Conservation (phyloP, 352 stramenopile genomes). For the Phytophthora pluvialis region DNA sequence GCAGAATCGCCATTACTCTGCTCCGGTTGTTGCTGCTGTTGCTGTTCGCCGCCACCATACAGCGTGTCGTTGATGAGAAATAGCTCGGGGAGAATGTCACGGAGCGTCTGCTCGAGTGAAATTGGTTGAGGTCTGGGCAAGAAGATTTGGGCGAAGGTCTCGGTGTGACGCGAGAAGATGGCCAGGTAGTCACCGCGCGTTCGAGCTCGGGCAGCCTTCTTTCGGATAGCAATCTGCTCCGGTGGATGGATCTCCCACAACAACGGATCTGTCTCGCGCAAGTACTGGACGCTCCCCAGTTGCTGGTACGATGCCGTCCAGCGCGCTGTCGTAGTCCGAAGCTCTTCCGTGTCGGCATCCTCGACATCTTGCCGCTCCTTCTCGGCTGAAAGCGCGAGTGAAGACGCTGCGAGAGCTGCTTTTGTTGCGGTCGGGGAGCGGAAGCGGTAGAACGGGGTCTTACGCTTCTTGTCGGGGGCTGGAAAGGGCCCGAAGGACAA, state of each 20-base stretch:
- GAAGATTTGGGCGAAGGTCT: constrained; percentile 77
- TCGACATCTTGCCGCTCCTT: constrained; percentile 34
- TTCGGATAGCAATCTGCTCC: constrained; percentile 76
- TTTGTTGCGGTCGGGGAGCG: constrained; percentile 47
- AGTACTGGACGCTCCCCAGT: constrained; percentile 77
- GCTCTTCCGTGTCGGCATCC: constrained; percentile 43
- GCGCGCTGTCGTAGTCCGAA: constrained; percentile 25
- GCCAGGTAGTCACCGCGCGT: constrained; percentile 67
- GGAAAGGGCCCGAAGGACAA: constrained; percentile 45
- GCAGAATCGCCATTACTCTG: constrained; percentile 6
- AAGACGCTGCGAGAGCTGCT: constrained; percentile 45
- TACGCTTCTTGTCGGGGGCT: constrained; percentile 36
- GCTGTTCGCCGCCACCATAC: constrained; percentile 67
- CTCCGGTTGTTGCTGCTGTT: constrained; percentile 30
- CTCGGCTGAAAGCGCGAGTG: constrained; percentile 24
- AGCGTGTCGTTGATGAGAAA: constrained; percentile 85
- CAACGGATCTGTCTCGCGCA: constrained; percentile 79
- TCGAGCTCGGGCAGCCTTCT: constrained; percentile 60
- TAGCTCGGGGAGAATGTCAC: constrained; percentile 76
- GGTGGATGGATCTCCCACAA: constrained; percentile 88
- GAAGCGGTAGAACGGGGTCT: constrained; percentile 66
- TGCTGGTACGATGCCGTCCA: constrained; percentile 57
- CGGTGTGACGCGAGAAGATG: constrained; percentile 67
- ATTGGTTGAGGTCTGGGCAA: constrained; percentile 72
- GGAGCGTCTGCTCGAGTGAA: constrained; percentile 79